Evolutionary conservation across 2,329 filamentous ascomycete species (phyloP).

Genomic region (Cladosporium sp.): DNA sequence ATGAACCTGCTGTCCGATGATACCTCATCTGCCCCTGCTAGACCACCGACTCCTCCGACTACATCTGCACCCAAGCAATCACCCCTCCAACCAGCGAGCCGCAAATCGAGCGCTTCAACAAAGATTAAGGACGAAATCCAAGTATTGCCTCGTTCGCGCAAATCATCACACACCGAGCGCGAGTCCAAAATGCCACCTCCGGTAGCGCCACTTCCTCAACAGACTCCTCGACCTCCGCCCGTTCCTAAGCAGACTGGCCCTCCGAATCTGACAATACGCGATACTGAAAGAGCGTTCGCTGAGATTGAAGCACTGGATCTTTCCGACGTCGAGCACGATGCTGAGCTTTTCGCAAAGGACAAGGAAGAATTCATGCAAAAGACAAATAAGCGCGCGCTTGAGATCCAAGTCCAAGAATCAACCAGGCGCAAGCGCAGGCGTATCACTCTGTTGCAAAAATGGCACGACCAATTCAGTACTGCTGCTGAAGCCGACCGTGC

Average conservation of each 20-base stretch:
- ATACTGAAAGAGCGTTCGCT: slow-evolving; percentile 56
- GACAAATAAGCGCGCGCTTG: slow-evolving; percentile 63
- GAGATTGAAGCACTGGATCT: slow-evolving; percentile 62
- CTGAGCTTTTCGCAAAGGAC: slow-evolving; percentile 28
- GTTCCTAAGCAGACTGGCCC: slow-evolving; percentile 27
- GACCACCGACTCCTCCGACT: slow-evolving; percentile 14
- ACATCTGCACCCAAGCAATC: slow-evolving; percentile 4
- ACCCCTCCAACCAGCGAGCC: neutral
- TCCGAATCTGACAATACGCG: slow-evolving; percentile 34
- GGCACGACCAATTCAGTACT: slow-evolving; percentile 57
- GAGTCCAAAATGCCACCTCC: slow-evolving; percentile 11
- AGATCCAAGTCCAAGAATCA: slow-evolving; percentile 61
- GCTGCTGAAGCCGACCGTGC: slow-evolving; percentile 70
- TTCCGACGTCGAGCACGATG: slow-evolving; percentile 56
- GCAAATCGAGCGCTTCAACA: slow-evolving; percentile 8
- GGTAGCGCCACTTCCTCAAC: slow-evolving; percentile 1
- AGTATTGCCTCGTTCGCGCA: neutral
- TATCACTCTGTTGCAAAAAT: slow-evolving; percentile 51
- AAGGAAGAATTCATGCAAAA: slow-evolving; percentile 51
- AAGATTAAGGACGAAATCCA: slow-evolving; percentile 12
- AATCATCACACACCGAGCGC: slow-evolving; percentile 10
- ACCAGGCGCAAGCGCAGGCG: slow-evolving; percentile 64
- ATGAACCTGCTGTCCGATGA: slow-evolving; percentile 86
- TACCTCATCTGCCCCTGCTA: slow-evolving; percentile 13
- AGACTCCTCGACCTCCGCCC: slow-evolving; percentile 12